Evolutionary conservation across 2,329 filamentous ascomycete genomes (phyloP).

Genomic region (Trichoderma afroharzianum): DNA sequence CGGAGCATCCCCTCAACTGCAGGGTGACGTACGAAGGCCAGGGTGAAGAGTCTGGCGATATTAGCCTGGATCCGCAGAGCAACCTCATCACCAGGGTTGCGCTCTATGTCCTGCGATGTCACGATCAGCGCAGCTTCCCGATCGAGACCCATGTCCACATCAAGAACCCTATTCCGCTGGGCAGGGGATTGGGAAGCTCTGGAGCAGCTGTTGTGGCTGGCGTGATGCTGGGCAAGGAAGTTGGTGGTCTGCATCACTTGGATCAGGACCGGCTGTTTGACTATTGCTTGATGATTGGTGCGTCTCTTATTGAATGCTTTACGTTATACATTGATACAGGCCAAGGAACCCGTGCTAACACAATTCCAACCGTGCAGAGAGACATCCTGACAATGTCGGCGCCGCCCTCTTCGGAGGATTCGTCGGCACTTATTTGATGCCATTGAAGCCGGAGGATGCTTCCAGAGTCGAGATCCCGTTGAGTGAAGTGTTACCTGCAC

Average conservation of each 20-base stretch:
- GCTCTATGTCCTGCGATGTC: slow-evolving; percentile 90
- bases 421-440: slow-evolving; percentile 93
- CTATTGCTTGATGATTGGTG: slow-evolving; percentile 94
- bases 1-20: slow-evolving; percentile 73
- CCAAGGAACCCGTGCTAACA: background rate
- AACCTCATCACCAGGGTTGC: slow-evolving; percentile 95
- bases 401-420: slow-evolving; percentile 95
- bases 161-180: slow-evolving; percentile 90
- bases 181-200: slow-evolving; percentile 89
- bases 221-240: slow-evolving; percentile 87
- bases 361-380: slow-evolving; percentile 47
- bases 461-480: slow-evolving; percentile 90
- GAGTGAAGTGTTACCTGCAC: slow-evolving; percentile 85
- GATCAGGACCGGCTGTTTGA: slow-evolving; percentile 82
- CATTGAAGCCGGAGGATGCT: slow-evolving; percentile 82
- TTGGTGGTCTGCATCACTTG: slow-evolving; percentile 71
- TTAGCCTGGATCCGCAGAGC: slow-evolving; percentile 76
- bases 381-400: slow-evolving; percentile 91
- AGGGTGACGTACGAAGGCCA: slow-evolving; percentile 85
- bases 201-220: slow-evolving; percentile 94
- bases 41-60: slow-evolving; percentile 65
- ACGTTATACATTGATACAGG: background rate
- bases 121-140: slow-evolving; percentile 81
- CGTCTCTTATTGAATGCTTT: slow-evolving; percentile 22
- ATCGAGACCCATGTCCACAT: slow-evolving; percentile 87